A percentile compares a stretch with the other conserved stretches of the same genome.
phyloP scores from a whole-genome alignment of 441 rosid genomes.

The Populus hybrid region DNA sequence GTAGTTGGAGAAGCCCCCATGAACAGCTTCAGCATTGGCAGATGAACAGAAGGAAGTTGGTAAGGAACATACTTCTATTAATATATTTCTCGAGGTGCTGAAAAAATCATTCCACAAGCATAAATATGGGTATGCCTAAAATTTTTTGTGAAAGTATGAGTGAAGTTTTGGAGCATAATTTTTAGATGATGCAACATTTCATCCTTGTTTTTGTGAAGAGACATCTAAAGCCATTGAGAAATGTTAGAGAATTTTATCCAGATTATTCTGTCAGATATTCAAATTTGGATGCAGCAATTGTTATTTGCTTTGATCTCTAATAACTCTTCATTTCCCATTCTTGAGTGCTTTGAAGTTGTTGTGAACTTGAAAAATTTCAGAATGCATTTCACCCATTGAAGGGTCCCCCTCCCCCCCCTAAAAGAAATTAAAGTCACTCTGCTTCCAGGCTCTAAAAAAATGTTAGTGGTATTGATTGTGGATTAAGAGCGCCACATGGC shows the following conservation, averaged over 20 bases:
- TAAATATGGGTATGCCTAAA: not conserved
- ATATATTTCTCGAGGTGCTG: not conserved
- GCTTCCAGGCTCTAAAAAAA: not conserved
- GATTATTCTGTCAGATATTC: not conserved
- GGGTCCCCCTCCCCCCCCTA: not conserved
- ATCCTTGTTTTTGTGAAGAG: not conserved
- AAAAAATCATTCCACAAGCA: not conserved
- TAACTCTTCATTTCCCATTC: not conserved
- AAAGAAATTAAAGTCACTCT: not conserved
- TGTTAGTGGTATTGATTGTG: not conserved
- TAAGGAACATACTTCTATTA: slow-evolving; percentile 29
- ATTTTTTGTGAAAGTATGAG: not conserved
- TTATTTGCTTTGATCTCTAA: not conserved
- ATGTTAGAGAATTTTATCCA: not conserved
- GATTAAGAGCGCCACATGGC: slow-evolving; percentile 2
- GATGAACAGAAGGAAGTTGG: slow-evolving; percentile 94
- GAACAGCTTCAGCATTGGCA: slow-evolving; percentile 99
- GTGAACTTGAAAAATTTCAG: not conserved
- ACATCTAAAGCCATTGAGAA: not conserved
- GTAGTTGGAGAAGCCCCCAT: slow-evolving; percentile 81
- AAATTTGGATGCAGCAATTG: not conserved
- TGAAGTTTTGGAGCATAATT: not conserved
- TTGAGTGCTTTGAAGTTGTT: not conserved
- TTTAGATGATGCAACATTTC: not conserved
- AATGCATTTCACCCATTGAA: too few relatives aligned